These are phyloP conservation scores for Calonectria pteridis DNA, from an alignment of 2,329 filamentous ascomycete genomes.

Conservation along the genomic window DNA sequence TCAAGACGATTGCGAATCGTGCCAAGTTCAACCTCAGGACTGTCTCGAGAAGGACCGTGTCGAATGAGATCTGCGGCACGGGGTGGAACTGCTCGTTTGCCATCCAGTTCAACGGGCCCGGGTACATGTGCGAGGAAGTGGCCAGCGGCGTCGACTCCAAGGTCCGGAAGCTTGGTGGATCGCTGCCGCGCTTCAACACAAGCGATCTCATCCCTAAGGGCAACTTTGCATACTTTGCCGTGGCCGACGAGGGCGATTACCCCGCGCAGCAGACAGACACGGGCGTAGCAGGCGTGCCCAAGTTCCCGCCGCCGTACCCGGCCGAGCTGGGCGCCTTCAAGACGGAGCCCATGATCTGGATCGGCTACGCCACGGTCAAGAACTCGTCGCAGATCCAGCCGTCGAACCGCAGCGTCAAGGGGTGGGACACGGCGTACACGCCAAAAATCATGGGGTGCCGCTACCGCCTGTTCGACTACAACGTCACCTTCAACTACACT, in stretches of 20 bases:
- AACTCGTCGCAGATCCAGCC: constrained; percentile 34
- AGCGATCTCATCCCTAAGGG: constrained; percentile 33
- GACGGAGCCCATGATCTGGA: constrained; percentile 42
- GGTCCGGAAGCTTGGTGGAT: constrained; percentile 32
- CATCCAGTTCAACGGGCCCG: constrained; percentile 38
- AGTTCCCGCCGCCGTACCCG: constrained; percentile 33
- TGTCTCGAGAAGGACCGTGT: constrained; percentile 31
- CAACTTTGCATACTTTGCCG: constrained; percentile 39
- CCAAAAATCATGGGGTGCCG: constrained; percentile 44
- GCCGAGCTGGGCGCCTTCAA: constrained; percentile 38
- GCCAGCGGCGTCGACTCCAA: constrained; percentile 28
- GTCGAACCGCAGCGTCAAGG: constrained; percentile 3
- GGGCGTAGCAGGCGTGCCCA: constrained; percentile 28
- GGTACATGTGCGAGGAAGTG: constrained; percentile 36
- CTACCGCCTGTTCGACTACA: constrained; percentile 40
- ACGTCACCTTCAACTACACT: constrained; percentile 40
- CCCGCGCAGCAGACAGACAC: constrained; percentile 29
- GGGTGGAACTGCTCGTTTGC: constrained; percentile 43
- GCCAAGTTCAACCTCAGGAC: constrained; percentile 36
- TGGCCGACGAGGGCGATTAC: constrained; percentile 36
- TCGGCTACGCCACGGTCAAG: constrained; percentile 41
- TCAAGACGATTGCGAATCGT: constrained; percentile 32
- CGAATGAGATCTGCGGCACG: constrained; percentile 36
- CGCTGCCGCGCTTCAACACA: constrained; percentile 39
- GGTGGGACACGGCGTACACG: constrained; percentile 41